Percentiles rank a stretch among this genome's conserved stretches.
phyloP scores from a whole-genome alignment of 2,329 filamentous ascomycete genomes.

The Fonsecaea monophora region DNA sequence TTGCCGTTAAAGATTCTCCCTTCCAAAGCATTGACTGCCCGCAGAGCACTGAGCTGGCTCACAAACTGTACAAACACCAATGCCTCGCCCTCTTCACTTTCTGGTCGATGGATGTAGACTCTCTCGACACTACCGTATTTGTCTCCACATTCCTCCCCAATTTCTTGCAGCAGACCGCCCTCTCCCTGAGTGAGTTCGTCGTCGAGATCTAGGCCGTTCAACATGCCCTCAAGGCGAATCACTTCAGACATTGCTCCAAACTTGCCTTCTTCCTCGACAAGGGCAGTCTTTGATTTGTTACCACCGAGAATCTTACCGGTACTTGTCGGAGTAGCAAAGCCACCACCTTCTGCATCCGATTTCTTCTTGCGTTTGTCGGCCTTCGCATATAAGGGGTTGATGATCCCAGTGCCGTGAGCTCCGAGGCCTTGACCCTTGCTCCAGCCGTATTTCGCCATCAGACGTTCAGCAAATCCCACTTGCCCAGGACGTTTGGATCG shows the following conservation, averaged over 20 bases:
- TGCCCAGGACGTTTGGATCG: conserved; percentile 77
- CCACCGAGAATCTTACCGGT: conserved; percentile 84
- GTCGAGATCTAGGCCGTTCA: conserved; percentile 81
- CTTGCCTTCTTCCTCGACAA: conserved; percentile 57
- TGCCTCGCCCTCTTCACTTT: conserved; percentile 53
- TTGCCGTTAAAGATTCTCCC: conserved; percentile 90
- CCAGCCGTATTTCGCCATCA: conserved; percentile 96
- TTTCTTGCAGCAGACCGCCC: conserved; percentile 81
- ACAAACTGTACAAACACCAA: conserved; percentile 95
- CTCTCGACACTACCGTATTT: conserved; percentile 87
- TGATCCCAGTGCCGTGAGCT: conserved; percentile 79
- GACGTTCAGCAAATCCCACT: conserved; percentile 80
- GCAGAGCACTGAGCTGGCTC: conserved; percentile 79
- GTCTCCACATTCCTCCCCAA: conserved; percentile 88
- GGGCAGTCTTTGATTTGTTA: conserved; percentile 58
- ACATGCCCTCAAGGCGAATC: conserved; percentile 81
- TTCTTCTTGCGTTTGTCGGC: conserved; percentile 85
- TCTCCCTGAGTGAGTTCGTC: conserved; percentile 73
- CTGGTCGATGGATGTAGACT: conserved; percentile 65
- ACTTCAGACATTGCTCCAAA: conserved; percentile 81
- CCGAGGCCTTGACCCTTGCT: conserved; percentile 86
- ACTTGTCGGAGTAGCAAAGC: conserved; percentile 72
- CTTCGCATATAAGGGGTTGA: conserved; percentile 80
- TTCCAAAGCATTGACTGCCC: conserved; percentile 87
- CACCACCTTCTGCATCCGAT: conserved; percentile 78